Evolutionary conservation across 1,139 yeast species (phyloP), one percentile per base, ranked within the genome.

Genomic region (Pichia sp.): DNA sequence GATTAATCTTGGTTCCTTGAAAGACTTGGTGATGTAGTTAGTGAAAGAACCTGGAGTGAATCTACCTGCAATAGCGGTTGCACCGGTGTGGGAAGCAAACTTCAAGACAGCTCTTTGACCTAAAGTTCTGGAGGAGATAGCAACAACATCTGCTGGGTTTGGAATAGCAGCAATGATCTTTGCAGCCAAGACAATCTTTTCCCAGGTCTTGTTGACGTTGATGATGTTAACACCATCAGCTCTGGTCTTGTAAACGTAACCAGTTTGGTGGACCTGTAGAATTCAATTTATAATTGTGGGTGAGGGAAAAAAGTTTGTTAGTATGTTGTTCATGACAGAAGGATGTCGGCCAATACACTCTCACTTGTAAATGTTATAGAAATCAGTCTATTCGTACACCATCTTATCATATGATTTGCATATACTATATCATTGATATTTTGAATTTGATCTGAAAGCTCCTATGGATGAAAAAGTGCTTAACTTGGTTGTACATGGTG

Each of bases 41-140:
- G 99, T 93, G 88, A 93, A 93, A 79, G 85, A 82, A 84, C 99
- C 99, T 73, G 99, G 99, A 62, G 98, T 93, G 87, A 93, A 93
- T 77, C 99, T 88, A 73, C 98, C 98, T 60, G 98, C 98, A 74
- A 93, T 88, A 69, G 98, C 93, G 60, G 97, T 88, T 58, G 98
- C 96, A 72, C 98, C 97, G 60, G 98, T 88, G 91, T 93, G 98
- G 62, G 96, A 86, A 67, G 98, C 97, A 66, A 83, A 93, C 79
- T 93, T 93, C 70, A 93, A 82, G 58, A 88, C 98, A 66, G 98
- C 99, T 80, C 99, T 91, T 79, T 93, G 99, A 66, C 98, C 99
- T 75, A 85, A 91, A 61, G 96, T 88, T 81, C 98, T 91, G 63
- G 98, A 86, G 54, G 97, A 88, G 66, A 94, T 85, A 62, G 95